phyloP scores from a whole-genome alignment of 345 rosid species.

The Turritis glabra region DNA sequence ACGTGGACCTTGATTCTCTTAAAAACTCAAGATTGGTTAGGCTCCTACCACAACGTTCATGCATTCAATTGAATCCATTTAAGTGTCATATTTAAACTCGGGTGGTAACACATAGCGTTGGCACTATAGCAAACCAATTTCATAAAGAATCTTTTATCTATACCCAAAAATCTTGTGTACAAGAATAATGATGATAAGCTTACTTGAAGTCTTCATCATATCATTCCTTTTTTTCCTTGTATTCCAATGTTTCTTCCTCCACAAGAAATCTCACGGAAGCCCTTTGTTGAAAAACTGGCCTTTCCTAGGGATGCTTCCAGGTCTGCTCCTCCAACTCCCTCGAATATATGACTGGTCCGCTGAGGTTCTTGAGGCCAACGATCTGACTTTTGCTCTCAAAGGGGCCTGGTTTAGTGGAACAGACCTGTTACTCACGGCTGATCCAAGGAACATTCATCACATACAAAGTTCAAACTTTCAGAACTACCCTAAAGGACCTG shows the following conservation, averaged over 20 bases:
- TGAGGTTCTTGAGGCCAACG: not conserved
- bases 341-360: not conserved
- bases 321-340: not conserved
- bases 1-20: no score
- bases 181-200: not conserved
- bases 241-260: not conserved
- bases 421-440: not conserved
- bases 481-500: slow-evolving; percentile 30
- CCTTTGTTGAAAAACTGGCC: slow-evolving; percentile 16
- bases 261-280: slow-evolving; percentile 6
- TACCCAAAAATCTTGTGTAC: not conserved
- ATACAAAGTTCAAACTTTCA: slow-evolving; percentile 7
- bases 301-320: slow-evolving; percentile 23
- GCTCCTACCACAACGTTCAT: no score
- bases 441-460: slow-evolving; percentile 17
- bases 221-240: not conserved
- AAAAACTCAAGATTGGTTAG: no score
- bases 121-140: not conserved
- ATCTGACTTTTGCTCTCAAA: not conserved
- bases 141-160: not conserved
- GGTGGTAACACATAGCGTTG: no score
- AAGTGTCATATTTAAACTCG: no score
- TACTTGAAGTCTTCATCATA: slow-evolving; percentile 4
- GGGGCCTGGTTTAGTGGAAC: slow-evolving; percentile 6
- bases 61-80: no score